Base-by-base conservation (phyloP, 2,329 filamentous ascomycete genomes). In the Botryosphaeria dothidea region DNA sequence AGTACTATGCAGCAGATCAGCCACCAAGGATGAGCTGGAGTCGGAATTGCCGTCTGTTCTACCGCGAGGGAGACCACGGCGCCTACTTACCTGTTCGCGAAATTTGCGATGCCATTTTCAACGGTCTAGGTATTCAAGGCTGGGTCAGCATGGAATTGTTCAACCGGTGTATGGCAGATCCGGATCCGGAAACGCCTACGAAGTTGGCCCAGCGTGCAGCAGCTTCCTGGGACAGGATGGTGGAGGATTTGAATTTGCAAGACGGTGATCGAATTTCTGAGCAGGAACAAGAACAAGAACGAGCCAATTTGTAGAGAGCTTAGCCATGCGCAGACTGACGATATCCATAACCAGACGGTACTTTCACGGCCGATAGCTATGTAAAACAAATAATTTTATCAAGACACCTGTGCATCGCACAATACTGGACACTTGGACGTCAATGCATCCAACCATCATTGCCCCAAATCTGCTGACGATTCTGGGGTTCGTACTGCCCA, bases 81-180 rank as follows among this genome's bases (percentile, higher is more conserved):
- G 90, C 85, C 0, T 92, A 92, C 71, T 78, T 93, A 1, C 91
- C 91, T 0, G 82, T 90, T 6, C 78, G 82, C 63, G 82, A 88
- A 34, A 84, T 93, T 21, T 81, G 87, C 0, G 76, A 82, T 43
- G 84, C 87, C 0, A 84, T 92, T 56, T 81, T 92, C 21, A 82
- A 87, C 9, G 85, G 85, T 0, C 79, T 91, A 0, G 88, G 88
- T 0, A 92, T 86, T 69, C 78, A 86, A 62, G 90, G 90, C 2
- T 92, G 88, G 86, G 81, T 92, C 52, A 90, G 88, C 71, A 84
- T 91, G 69, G 90, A 92, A 78, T 77, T 92, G 17, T 92, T 92
- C 73, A 86, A 87, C 70, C 77, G 84, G 36, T 82, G 82, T 27
- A 85, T 90, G 80, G 78, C 81, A 1, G 83, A 88, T 65, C 72